Conservation (phyloP, 305 asterid genomes). For the Monarda citriodora region DNA sequence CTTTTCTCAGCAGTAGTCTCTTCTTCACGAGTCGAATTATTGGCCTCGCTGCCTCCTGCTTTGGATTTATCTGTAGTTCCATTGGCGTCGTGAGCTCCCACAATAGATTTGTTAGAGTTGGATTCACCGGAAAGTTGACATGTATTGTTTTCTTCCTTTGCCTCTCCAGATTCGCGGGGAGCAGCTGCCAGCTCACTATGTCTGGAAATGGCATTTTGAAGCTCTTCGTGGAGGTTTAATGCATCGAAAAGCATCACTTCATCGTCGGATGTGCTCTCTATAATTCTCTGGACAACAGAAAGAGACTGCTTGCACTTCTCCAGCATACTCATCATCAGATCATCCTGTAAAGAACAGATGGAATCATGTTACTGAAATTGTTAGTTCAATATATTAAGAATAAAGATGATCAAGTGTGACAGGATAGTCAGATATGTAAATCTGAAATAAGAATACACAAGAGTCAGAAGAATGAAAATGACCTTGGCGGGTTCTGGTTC, state of each 20-base stretch:
- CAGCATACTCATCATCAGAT: constrained; percentile 68
- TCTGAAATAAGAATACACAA: not conserved
- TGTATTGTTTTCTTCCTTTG: constrained; percentile 22
- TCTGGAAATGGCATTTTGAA: constrained; percentile 60
- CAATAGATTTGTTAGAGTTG: constrained; percentile 21
- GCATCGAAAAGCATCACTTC: constrained; percentile 93
- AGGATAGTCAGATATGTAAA: constrained; percentile 4
- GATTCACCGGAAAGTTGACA: constrained; percentile 33
- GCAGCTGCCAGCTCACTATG: constrained; percentile 61
- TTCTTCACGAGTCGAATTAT: constrained; percentile 17
- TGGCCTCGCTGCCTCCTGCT: constrained; percentile 25
- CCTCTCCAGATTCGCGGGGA: constrained; percentile 38
- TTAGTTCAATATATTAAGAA: not conserved
- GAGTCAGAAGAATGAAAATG: constrained; percentile 12
- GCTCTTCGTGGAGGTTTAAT: constrained; percentile 87
- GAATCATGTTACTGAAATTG: too few relatives aligned
- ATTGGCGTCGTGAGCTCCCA: constrained; percentile 20
- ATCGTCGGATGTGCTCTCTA: constrained; percentile 78
- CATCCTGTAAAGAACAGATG: constrained; percentile 53
- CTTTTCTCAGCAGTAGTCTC: constrained; percentile 26
- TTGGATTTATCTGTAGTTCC: constrained; percentile 25
- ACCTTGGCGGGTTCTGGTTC: constrained; percentile 81
- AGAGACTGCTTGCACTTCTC: constrained; percentile 83
- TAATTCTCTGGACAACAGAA: constrained; percentile 66
- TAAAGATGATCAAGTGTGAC: not conserved